Percentiles rank a stretch among this genome's conserved stretches.
These are phyloP conservation scores for Aspergillus pseudoglaucus DNA, from an alignment of 2,329 filamentous ascomycete genomes.

Conservation along the genomic window DNA sequence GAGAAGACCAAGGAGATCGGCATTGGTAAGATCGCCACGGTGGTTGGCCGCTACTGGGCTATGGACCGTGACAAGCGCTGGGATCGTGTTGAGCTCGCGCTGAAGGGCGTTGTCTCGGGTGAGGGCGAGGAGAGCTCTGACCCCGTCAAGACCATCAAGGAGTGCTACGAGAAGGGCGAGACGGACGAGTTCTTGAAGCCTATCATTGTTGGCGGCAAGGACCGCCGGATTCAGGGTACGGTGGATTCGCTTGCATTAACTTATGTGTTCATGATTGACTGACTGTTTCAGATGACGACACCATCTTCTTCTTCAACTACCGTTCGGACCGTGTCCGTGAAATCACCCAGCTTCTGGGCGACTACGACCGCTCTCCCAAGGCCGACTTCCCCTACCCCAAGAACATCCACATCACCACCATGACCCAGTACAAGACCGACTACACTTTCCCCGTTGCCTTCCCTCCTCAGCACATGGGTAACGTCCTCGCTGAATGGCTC, in stretches of 20 bases:
- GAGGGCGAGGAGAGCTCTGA: slow-evolving; percentile 83
- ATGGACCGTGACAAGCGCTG: slow-evolving; percentile 99
- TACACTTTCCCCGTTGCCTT: slow-evolving; percentile 91
- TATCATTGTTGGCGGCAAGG: slow-evolving; percentile 85
- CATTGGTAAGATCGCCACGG: slow-evolving; percentile 78
- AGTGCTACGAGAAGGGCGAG: slow-evolving; percentile 79
- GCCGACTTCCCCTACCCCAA: slow-evolving; percentile 93
- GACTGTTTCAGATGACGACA: slow-evolving; percentile 65
- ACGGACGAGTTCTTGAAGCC: slow-evolving; percentile 98
- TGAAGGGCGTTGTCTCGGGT: slow-evolving; percentile 78
- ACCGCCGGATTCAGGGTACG: slow-evolving; percentile 73
- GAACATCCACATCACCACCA: slow-evolving; percentile 80
- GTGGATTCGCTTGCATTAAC: not conserved
- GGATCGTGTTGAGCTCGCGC: slow-evolving; percentile 84
- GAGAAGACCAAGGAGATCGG: slow-evolving; percentile 77
- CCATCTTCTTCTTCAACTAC: slow-evolving; percentile 99
- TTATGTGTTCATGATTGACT: slow-evolving; percentile 5
- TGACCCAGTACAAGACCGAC: slow-evolving; percentile 97
- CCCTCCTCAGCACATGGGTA: slow-evolving; percentile 89
- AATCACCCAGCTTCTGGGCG: slow-evolving; percentile 88
- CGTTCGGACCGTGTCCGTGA: slow-evolving; percentile 95
- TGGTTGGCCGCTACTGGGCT: slow-evolving; percentile 94
- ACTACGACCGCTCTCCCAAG: slow-evolving; percentile 81
- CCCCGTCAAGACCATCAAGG: slow-evolving; percentile 77
- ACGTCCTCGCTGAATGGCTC: slow-evolving; percentile 96